Percentiles rank a stretch among this genome's conserved stretches.
Evolutionary conservation across 2,329 filamentous ascomycete genomes (phyloP).

Genomic region (Mycosphaerelloides madeirae): DNA sequence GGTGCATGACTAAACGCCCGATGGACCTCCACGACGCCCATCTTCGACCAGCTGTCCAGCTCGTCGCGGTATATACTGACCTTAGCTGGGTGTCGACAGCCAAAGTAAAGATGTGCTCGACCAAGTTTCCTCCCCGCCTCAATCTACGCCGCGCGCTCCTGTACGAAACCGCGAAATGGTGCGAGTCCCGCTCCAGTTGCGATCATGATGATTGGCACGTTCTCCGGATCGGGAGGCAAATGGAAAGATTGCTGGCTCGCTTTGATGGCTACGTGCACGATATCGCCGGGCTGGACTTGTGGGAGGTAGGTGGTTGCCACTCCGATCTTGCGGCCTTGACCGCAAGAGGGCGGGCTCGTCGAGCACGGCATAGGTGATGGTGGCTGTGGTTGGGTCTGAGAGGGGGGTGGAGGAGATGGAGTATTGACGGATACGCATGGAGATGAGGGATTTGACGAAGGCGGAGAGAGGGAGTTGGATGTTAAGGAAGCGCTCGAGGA

Average conservation of each 20-base stretch:
- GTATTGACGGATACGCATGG: constrained; percentile 55
- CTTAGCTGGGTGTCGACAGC: constrained; percentile 52
- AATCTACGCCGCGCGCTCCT: constrained; percentile 63
- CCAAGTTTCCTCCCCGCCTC: constrained; percentile 51
- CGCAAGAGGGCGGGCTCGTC: constrained; percentile 22
- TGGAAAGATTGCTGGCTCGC: constrained; percentile 41
- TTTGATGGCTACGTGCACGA: constrained; percentile 40
- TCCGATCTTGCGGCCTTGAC: constrained; percentile 36
- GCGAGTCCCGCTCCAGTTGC: constrained; percentile 77
- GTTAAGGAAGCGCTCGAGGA: constrained; percentile 60
- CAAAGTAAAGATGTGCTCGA: constrained; percentile 59
- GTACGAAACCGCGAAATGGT: constrained; percentile 93
- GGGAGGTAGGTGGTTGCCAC: constrained; percentile 43
- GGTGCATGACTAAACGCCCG: constrained; percentile 55
- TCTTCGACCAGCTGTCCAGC: constrained; percentile 54
- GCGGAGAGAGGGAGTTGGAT: constrained; percentile 59
- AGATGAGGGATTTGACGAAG: constrained; percentile 68
- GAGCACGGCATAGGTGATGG: constrained; percentile 62
- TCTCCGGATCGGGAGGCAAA: constrained; percentile 39
- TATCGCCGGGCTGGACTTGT: constrained; percentile 37
- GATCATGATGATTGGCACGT: constrained; percentile 39
- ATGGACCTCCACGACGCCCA: constrained; percentile 58
- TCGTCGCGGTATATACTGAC: constrained; percentile 61
- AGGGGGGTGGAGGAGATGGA: constrained; percentile 33
- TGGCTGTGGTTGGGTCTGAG: constrained; percentile 22